Conservation (phyloP, 164 flowering plant species). For the Nelumbo lutea region DNA sequence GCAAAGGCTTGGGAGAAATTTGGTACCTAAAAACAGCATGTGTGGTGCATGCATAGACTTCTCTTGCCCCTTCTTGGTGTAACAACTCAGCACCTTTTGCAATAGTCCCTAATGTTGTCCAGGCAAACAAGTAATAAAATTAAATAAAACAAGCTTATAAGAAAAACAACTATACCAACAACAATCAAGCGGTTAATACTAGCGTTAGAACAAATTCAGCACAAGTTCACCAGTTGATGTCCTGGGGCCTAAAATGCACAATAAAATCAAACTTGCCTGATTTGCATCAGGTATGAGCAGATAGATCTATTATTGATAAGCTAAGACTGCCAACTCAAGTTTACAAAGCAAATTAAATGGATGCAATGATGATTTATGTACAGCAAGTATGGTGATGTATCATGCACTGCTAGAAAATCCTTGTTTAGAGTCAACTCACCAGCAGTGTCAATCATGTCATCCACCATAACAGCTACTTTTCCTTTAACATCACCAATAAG, state of each 20-base stretch:
- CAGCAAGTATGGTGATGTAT: background rate
- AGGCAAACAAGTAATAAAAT: constrained; percentile 9
- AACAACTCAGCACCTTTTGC: constrained; percentile 79
- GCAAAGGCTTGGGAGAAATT: background rate
- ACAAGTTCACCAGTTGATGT: background rate
- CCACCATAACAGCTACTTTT: constrained; percentile 98
- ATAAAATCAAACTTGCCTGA: background rate
- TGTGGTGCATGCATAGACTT: constrained; percentile 87
- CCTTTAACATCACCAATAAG: constrained; percentile 96
- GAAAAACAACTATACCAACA: background rate
- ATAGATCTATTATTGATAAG: background rate
- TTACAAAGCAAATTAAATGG: no score
- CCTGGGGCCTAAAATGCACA: background rate
- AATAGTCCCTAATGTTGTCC: constrained; percentile 62
- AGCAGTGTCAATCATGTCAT: constrained; percentile 99
- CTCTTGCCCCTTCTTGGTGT: constrained; percentile 93
- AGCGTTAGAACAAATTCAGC: background rate
- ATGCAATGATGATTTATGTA: background rate
- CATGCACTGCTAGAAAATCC: background rate
- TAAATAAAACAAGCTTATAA: background rate
- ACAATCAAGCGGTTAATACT: background rate
- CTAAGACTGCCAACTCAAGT: no score
- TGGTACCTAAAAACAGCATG: constrained; percentile 91
- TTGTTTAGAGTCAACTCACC: constrained; percentile 40
- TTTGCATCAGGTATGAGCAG: background rate